A percentile compares a stretch with the other conserved stretches of the same genome.
Evolutionary conservation across 2,329 filamentous ascomycete genomes (phyloP).

Genomic region (Stachybotrys chlorohalonatus): DNA sequence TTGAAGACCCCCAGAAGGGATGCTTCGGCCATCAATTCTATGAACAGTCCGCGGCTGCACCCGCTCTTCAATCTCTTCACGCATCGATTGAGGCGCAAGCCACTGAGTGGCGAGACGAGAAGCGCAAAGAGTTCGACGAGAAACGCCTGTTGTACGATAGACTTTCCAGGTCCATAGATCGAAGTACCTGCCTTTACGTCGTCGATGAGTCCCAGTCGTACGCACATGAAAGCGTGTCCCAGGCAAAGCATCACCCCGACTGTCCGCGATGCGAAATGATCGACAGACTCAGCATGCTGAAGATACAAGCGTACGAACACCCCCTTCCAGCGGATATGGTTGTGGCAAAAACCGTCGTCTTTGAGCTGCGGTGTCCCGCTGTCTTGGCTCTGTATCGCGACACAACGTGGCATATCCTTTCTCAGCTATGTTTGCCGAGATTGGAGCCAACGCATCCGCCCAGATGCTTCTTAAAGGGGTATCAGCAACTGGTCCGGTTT

Average conservation of each 20-base stretch:
- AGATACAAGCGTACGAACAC: slow-evolving; percentile 28
- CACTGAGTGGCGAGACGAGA: slow-evolving; percentile 6
- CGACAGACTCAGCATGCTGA: slow-evolving; percentile 16
- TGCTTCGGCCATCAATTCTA: slow-evolving; percentile 18
- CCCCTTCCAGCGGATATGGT: slow-evolving; percentile 23
- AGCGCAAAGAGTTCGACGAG: slow-evolving; percentile 21
- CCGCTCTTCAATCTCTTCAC: slow-evolving; percentile 8
- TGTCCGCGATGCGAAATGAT: slow-evolving; percentile 27
- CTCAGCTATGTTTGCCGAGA: slow-evolving; percentile 14
- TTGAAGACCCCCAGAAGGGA: slow-evolving; percentile 12
- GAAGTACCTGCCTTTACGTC: slow-evolving; percentile 20
- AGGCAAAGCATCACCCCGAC: slow-evolving; percentile 11
- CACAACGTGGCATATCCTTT: slow-evolving; percentile 28
- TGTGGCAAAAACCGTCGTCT: slow-evolving; percentile 24
- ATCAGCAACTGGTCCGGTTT: slow-evolving; percentile 11
- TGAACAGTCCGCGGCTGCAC: slow-evolving; percentile 9
- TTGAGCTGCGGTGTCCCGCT: slow-evolving; percentile 28
- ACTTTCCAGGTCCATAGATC: slow-evolving; percentile 19
- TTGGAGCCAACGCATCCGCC: slow-evolving; percentile 9
- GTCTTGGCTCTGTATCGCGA: slow-evolving; percentile 28
- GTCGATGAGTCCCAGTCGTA: slow-evolving; percentile 8
- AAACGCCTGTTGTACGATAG: slow-evolving; percentile 19
- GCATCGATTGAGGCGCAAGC: slow-evolving; percentile 15
- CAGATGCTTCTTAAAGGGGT: slow-evolving; percentile 13
- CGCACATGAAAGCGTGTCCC: background rate